Evolutionary conservation across 2,329 filamentous ascomycete genomes (phyloP), one percentile per base, ranked within the genome.

Genomic region (Gnomoniopsis smithogilvyi): DNA sequence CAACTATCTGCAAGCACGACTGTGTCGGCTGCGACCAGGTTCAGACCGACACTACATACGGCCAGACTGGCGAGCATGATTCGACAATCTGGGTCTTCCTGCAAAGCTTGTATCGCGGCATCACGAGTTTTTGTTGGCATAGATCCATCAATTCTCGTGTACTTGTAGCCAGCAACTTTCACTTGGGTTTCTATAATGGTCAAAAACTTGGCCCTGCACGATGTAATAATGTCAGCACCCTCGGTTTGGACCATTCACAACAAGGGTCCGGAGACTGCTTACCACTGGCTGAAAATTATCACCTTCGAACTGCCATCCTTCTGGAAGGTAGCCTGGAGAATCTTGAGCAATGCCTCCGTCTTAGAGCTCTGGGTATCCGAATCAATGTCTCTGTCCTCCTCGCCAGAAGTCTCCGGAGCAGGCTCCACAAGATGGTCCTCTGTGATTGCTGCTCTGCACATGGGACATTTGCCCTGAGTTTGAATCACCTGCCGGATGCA

Each of bases 21-120:
- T 7, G 92, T 92, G 66, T 95, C 92, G 0, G 92, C 92, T 0
- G 91, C 87, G 0, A 93, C 90, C 14, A 96, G 82, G 66, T 96
- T 96, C 49, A 96, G 79, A 0, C 92, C 92, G 1, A 96, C 92
- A 54, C 88, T 90, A 72, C 91, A 94, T 7, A 95, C 92, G 8
- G 85, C 84, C 46, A 96, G 76, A 68, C 89, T 92, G 2, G 92
- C 92, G 2, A 96, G 86, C 77, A 96, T 81, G 65, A 96, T 83
- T 0, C 85, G 88, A 59, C 85, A 91, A 1, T 83, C 71, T 0
- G 86, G 78, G 58, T 95, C 86, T 2, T 79, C 78, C 59, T 90
- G 86, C 33, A 96, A 82, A 0, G 82, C 78, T 3, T 81, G 73
- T 49, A 96, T 86, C 0, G 90, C 86, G 17, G 79, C 76, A 66